Conservation (phyloP, 371 early-diverging fungal genomes). For the Parasitella parasitica region DNA sequence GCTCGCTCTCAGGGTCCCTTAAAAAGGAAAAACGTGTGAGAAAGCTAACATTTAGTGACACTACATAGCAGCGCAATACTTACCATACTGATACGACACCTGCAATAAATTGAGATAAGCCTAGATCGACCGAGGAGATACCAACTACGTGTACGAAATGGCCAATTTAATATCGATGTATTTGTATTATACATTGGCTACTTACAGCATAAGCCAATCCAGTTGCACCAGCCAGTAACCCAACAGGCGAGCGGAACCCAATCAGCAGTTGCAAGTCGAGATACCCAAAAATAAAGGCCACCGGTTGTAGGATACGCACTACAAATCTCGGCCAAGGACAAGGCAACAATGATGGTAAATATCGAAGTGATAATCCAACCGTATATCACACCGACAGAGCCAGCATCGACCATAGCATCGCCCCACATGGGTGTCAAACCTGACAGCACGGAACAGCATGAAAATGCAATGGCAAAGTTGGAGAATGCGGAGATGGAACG, state of each 20-base stretch:
- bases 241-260: constrained; percentile 66
- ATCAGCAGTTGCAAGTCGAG: constrained; percentile 48
- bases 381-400: constrained; percentile 68
- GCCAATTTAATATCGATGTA: constrained; percentile 5
- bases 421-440: constrained; percentile 60
- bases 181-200: not conserved
- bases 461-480: constrained; percentile 57
- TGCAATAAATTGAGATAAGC: constrained; percentile 58
- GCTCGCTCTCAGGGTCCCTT: constrained; percentile 30
- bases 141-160: constrained; percentile 43
- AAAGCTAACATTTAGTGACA: no score
- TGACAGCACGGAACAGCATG: constrained; percentile 52
- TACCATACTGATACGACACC: constrained; percentile 52
- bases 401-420: constrained; percentile 60
- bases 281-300: constrained; percentile 70
- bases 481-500: constrained; percentile 61
- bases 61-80: not conserved
- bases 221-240: constrained; percentile 66
- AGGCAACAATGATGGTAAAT: constrained; percentile 63
- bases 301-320: constrained; percentile 74
- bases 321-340: constrained; percentile 76
- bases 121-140: constrained; percentile 52
- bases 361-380: constrained; percentile 65
- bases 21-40: constrained; percentile 8
- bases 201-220: constrained; percentile 53